Base-by-base conservation (phyloP, 1,284 basidiomycete genomes). In the Malassezia obtusa region DNA sequence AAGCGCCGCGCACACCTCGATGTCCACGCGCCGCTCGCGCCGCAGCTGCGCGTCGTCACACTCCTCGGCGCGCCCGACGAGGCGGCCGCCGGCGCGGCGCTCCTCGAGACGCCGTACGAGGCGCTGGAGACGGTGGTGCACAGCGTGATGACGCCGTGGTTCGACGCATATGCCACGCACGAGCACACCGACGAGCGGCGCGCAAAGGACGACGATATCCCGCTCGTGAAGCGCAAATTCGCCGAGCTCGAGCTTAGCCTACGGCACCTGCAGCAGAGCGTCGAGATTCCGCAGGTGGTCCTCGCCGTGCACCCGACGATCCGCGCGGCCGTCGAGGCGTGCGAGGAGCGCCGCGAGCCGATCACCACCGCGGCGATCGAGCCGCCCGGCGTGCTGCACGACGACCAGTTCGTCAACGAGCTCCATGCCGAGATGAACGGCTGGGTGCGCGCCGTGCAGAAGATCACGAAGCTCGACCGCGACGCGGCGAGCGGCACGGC, bases 211-310 rank as follows among this genome's bases (percentile, higher is more conserved):
- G 72, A 71, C 43, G 64, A 57, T 43, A 95, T 98, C 52, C 92
- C 94, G 5, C 89, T 95, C 79, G 91, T 92, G 30, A 96, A 94
- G 81, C 92, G 92, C 80, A 96, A 95, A 77, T 96, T 98, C 71
- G 91, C 92, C 15, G 92, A 99, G 72, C 83, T 98, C 52, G 92
- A 98, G 75, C 78, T 96, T n/a, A 92, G 88, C 5, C 79, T 98
- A 8, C 78, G 96, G 6, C 94, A 98, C 71, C 80, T 98, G 3
- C 94, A 98, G 73, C 92, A 98, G 76, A 96, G 96, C 69, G 91
- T 96, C 61, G 92, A 96, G 77, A 96, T 99, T 43, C 94, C 94
- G 0, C 89, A 96, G 75, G 94, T 90, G 14, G 84, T 89, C 60
- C 83, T 99, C 19, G 80, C 86, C 57, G 87, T 96, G 39, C 91